Base-by-base conservation (phyloP, 345 rosid species). In the Crucihimalaya himalaica region DNA sequence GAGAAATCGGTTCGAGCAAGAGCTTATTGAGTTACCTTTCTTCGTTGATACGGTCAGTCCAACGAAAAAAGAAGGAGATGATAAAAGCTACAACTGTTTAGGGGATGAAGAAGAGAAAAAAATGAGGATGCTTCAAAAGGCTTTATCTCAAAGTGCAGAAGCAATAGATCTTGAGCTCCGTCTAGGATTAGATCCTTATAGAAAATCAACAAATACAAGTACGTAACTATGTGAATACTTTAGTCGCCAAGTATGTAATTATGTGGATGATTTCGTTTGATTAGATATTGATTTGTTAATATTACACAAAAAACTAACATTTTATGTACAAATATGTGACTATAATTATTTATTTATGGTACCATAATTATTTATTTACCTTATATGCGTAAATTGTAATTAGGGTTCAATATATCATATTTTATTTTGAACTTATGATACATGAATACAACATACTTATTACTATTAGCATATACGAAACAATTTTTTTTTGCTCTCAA, bases 161-260 rank as follows among this genome's bases (percentile, higher is more conserved):
- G 62, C 48, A 6, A n/a, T 78, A 21, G 81, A 78, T 66, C 81
- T 78, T 43, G 81, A 78, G 69, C 81, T 78, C 39, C 81, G 81
- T 42, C 53, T 78, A 32, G 81, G 81, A 10, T 61, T 70, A 71
- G 72, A 71, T 71, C 80, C 72, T 57, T 70, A 63, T 31, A 50
- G 57, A 56, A 71, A 71, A 56, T 20, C 68, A 40, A 66, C 80
- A 70, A 45, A 59, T 75, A 74, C 16, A 71, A 64, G 62, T 76
- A 75, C 28, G 55, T 75, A 60, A 60, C 15, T 35, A 39, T 50
- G 37, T 67, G 34, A 47, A 48, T 57, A 48, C 4, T 39, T 46
- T 13, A 48, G 37, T 37, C 25, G 15, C 25, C 48, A 66, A 47
- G 13, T 47, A 47, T 34, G 59, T 35, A 47, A 18, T 16, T 14